These are phyloP conservation scores for Alloteropsis semialata DNA, from an alignment of 176 grass and related monocot species.

Conservation along the genomic window DNA sequence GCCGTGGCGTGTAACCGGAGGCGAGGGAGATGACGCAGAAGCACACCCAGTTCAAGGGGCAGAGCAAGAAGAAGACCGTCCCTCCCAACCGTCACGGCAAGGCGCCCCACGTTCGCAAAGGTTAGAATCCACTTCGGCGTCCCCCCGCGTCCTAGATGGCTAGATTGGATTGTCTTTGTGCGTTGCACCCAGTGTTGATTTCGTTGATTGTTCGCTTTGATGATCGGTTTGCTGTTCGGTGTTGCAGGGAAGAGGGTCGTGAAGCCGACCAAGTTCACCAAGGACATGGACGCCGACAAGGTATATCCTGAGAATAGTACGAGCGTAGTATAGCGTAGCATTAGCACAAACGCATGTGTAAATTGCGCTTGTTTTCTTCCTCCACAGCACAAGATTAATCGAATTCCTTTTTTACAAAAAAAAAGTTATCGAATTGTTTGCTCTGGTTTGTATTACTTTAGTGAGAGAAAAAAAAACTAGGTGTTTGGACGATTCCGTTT, in stretches of 20 bases:
- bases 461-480: too few relatives aligned
- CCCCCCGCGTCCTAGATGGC: too few relatives aligned
- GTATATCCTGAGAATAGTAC: conserved; percentile 23
- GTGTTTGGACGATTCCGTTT: too few relatives aligned
- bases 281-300: conserved; percentile 70
- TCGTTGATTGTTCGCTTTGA: background rate
- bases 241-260: conserved; percentile 65
- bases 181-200: background rate
- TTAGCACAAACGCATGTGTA: background rate
- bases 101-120: conserved; percentile 65
- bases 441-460: too few relatives aligned
- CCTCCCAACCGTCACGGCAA: conserved; percentile 92
- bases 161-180: too few relatives aligned
- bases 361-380: background rate
- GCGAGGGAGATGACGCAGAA: conserved; percentile 82
- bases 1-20: background rate
- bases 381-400: background rate
- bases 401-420: too few relatives aligned
- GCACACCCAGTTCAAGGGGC: conserved; percentile 79
- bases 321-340: background rate
- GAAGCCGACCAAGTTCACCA: conserved; percentile 60
- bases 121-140: conserved; percentile 6
- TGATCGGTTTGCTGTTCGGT: background rate
- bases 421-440: too few relatives aligned
- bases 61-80: conserved; percentile 70